Evolutionary conservation across 352 stramenopile genomes (phyloP).

Genomic region (Phytophthora niederhauseri): DNA sequence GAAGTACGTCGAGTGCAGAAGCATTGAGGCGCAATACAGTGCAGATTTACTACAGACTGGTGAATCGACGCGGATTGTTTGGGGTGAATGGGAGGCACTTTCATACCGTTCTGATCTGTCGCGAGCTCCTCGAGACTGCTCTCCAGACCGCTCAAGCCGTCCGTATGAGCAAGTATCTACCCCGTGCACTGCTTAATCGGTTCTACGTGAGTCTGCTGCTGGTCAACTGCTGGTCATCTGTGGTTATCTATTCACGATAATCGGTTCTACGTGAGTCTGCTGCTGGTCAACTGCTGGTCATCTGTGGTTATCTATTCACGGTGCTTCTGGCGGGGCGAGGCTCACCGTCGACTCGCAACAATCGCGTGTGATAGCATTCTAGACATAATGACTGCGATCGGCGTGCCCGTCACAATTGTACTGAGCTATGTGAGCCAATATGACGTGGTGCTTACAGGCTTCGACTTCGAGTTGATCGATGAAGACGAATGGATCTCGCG

Average conservation of each 20-base stretch:
- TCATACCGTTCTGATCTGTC: slow-evolving; percentile 18
- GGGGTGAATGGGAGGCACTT: slow-evolving; percentile 33
- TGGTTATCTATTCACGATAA: slow-evolving; percentile 32
- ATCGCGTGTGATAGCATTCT: slow-evolving; percentile 28
- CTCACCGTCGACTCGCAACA: slow-evolving; percentile 14
- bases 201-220: slow-evolving; percentile 39
- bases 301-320: slow-evolving; percentile 21
- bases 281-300: slow-evolving; percentile 36
- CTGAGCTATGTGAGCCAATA: slow-evolving; percentile 20
- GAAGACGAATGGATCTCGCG: slow-evolving; percentile 17
- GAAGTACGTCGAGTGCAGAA: neutral
- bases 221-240: slow-evolving; percentile 30
- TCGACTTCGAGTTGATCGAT: neutral
- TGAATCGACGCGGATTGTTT: slow-evolving; percentile 12
- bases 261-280: slow-evolving; percentile 32
- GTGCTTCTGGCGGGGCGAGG: slow-evolving; percentile 22
- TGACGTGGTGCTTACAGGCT: neutral
- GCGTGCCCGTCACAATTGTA: slow-evolving; percentile 22
- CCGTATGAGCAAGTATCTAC: slow-evolving; percentile 31
- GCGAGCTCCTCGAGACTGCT: slow-evolving; percentile 30
- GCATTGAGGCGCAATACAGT: neutral
- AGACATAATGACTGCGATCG: slow-evolving; percentile 31
- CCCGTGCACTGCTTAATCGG: slow-evolving; percentile 29
- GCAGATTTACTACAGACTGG: neutral
- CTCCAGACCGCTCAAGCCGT: slow-evolving; percentile 29